Base-by-base conservation (phyloP, 1,284 basidiomycete genomes). In the Tremellales sp. region DNA sequence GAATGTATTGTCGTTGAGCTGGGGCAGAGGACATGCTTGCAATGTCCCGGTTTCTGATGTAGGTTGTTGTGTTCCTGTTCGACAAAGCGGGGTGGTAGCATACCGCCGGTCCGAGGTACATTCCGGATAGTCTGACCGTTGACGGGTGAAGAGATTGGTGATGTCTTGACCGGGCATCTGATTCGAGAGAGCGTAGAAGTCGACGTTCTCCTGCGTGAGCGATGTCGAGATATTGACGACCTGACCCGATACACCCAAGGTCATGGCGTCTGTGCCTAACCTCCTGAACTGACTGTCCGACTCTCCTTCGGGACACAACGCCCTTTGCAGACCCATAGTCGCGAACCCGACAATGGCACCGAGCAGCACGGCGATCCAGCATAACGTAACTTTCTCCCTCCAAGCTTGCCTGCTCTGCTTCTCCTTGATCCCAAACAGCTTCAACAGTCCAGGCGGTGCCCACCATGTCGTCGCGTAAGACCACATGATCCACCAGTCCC, bases 341-440 rank as follows among this genome's bases (percentile, higher is more conserved):
- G 87, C 80, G 73, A 97, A 99, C 8, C 89, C 94, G 46, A 97
- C 82, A 43, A 81, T 74, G 21, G 78, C 85, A 60, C 92, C 96
- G 22, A 97, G 75, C 22, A 89, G 27, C 51, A 83, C 62, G 46
- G 91, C 87, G 65, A 96, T 85, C 72, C 86, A 83, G 71, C 92
- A 97, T 7, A 99, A 80, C 5, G 92, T 84, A 53, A 97, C 84
- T 78, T 98, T 99, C 75, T 99, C 96, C 61, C 96, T 82, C 96
- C 96, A 99, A 1, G 96, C 96, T 75, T 97, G 89, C 57, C 84
- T 80, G 52, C 83, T 78, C 46, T 81, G 77, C 67, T 81, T 81
- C 70, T 92, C 89, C 65, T 82, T 85, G 71, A 97, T 80, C 43
- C 91, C 89, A 50, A 86, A 54, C 12, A 84, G 82, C 21, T 80